Evolutionary conservation across 2,329 filamentous ascomycete genomes (phyloP), one percentile per base, ranked within the genome.

Genomic region (Aspergillus chevalieri): DNA sequence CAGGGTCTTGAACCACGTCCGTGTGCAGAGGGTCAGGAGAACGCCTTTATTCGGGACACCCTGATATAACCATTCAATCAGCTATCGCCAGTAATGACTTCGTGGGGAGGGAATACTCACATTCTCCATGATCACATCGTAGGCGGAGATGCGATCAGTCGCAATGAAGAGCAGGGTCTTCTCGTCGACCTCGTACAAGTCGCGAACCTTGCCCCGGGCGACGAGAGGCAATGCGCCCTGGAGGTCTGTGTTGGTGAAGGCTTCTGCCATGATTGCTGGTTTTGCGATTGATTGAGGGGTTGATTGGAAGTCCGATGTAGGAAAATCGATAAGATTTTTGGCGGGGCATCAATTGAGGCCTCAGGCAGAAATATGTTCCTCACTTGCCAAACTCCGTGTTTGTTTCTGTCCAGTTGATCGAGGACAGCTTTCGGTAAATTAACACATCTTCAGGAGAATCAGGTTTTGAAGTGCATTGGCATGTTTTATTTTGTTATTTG

Each of bases 141-240:
- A 97, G 49, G 93, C 93, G 21, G 89, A 95, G 68, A 96, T 93
- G 58, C 93, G 86, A 74, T 96, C 91, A 12, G 88, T 87, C 21
- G 88, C 86, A 48, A 91, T 83, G 65, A 95, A 92, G 49, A 95
- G 84, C 4, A 95, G 80, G 2, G 82, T 86, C 49, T 80, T 72
- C 38, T 82, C 74, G 65, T 88, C 82, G 47, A 94, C 74, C 53
- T 81, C 77, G 69, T 89, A 95, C 34, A 94, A 79, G 64, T 94
- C 87, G 62, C 89, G 83, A 22, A 94, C 89, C 74, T 94, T 94
- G 55, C 83, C 83, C 36, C 78, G 76, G 6, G 81, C 79, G 43
- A 85, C 66, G 47, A 78, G 66, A 26, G 72, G 74, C 53, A 78
- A 58, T n/a, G 65, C 60, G 24, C 65, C 68, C 53, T 70, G 64